phyloP scores from a whole-genome alignment of 352 stramenopile genomes.

The Pythium angustatum region DNA sequence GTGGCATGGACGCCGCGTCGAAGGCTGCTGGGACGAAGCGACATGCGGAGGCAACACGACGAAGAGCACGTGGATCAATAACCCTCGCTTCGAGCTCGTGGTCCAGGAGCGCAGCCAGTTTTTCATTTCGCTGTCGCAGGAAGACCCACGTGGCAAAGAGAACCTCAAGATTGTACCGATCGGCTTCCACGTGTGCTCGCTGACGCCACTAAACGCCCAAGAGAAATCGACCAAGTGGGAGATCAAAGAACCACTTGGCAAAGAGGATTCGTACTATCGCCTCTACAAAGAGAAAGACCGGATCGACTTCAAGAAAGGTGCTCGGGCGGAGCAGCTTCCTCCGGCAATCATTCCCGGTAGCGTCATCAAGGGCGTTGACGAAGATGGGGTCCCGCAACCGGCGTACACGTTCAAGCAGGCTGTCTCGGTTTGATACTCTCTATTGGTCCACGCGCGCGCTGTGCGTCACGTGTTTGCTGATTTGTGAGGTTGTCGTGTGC shows the following conservation, averaged over 20 bases:
- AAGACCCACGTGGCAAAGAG: constrained; percentile 72
- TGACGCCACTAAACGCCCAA: constrained; percentile 25
- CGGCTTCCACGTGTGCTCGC: constrained; percentile 80
- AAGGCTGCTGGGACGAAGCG: constrained; percentile 76
- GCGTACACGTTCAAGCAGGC: constrained; percentile 86
- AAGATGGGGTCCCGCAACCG: constrained; percentile 69
- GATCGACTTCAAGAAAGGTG: constrained; percentile 58
- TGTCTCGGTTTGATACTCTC: constrained; percentile 76
- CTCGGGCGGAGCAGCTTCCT: constrained; percentile 48
- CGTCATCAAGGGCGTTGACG: constrained; percentile 58
- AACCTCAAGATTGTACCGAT: constrained; percentile 79
- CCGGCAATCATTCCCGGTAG: constrained; percentile 78
- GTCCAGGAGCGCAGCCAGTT: constrained; percentile 62
- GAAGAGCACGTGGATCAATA: constrained; percentile 88
- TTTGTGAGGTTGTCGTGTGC: background rate
- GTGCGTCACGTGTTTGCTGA: background rate
- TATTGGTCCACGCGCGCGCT: too few species aligned
- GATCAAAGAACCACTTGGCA: constrained; percentile 62
- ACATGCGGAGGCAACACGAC: constrained; percentile 80
- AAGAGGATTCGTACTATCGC: constrained; percentile 67
- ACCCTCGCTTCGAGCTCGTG: constrained; percentile 78
- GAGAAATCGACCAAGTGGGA: constrained; percentile 50
- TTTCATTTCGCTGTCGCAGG: constrained; percentile 79
- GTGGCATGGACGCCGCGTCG: constrained; percentile 74
- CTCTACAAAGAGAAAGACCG: constrained; percentile 68